Evolutionary conservation across 176 grass and related monocot species (phyloP), one percentile per base, ranked within the genome.

Genomic region (Phyllostachys edulis): DNA sequence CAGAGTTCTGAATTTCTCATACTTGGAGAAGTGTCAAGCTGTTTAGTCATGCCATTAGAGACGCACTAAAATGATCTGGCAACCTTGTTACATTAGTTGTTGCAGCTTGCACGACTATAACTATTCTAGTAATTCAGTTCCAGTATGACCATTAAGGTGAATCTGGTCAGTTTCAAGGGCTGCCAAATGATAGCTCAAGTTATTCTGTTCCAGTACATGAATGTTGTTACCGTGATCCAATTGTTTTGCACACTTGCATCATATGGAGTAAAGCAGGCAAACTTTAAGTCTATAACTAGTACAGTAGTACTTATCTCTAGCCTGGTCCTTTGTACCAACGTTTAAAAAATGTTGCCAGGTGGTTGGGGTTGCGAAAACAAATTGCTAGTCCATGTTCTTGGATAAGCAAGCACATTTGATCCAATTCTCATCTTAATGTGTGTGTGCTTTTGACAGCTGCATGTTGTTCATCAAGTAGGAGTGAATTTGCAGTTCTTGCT

Each of bases 401-500:
- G 7, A 69, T 29, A 59, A 80, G 29, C 18, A 66, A 60, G 27
- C 46, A 12, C 29, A 23, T 83, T 55, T 90, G 61, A 68, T 83
- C 17, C 61, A 32, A n/a, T 83, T 78, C 27, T 79, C 50, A 80
- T 87, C 6, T 44, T 73, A 38, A 4, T 73, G 12, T 34, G 32
- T 51, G 3, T 49, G 29, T 82, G 24, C 61, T 75, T 80, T 67
- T 57, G 84, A 75, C 89, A 99, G 96, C 90, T 73, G 80, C 92
- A 78, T 96, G 91, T 80, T 89, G 85, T 80, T 85, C 76, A 1
- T 46, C 29, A 81, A 86, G 71, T 89, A 90, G 47, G 40, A 60
- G 70, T 83, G 74, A 82, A 80, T 90, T 99, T 96, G 89, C 89
- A 5, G 76, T 99, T 72, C 87, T 98, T 69, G 79, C 85, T 67